Percentiles rank a stretch among this genome's conserved stretches.
Evolutionary conservation across 352 stramenopile genomes (phyloP).

Genomic region (Phytophthora sojae): DNA sequence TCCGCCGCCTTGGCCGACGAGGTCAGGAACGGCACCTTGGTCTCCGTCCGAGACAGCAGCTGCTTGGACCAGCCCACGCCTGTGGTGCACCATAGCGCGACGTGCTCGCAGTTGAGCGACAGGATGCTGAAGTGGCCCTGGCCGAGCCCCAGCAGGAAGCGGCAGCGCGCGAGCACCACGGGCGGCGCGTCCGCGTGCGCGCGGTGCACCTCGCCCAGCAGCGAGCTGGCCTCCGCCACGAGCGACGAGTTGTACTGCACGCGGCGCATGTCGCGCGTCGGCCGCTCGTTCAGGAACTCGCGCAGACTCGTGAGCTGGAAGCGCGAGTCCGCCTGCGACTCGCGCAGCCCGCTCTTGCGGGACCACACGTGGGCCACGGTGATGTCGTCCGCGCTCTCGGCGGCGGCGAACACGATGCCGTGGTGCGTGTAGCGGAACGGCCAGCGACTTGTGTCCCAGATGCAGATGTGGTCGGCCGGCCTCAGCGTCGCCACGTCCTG

Average conservation of each 20-base stretch:
- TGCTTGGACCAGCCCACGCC: conserved; percentile 82
- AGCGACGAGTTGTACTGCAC: conserved; percentile 84
- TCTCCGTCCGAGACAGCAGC: conserved; percentile 57
- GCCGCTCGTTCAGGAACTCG: conserved; percentile 73
- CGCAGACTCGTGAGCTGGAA: conserved; percentile 75
- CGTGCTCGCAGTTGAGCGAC: conserved; percentile 79
- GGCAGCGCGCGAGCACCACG: conserved; percentile 75
- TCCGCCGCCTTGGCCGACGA: conserved; percentile 40
- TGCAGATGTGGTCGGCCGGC: conserved; percentile 74
- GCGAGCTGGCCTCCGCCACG: conserved; percentile 60
- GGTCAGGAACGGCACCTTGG: conserved; percentile 58
- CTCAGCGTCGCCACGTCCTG: conserved; percentile 65
- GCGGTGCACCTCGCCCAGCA: conserved; percentile 70
- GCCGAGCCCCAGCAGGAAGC: conserved; percentile 69
- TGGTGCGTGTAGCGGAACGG: conserved; percentile 84
- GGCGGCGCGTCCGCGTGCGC: conserved; percentile 66
- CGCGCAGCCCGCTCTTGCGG: conserved; percentile 59
- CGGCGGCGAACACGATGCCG: conserved; percentile 65
- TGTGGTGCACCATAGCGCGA: conserved; percentile 81
- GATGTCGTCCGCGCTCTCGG: conserved; percentile 53
- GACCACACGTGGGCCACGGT: conserved; percentile 79
- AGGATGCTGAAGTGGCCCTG: conserved; percentile 79
- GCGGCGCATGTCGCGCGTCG: conserved; percentile 66
- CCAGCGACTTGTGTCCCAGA: conserved; percentile 83
- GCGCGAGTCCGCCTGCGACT: conserved; percentile 67